Evolutionary conservation across 2,329 filamentous ascomycete genomes (phyloP).

Genomic region (Fonsecaea nubica): DNA sequence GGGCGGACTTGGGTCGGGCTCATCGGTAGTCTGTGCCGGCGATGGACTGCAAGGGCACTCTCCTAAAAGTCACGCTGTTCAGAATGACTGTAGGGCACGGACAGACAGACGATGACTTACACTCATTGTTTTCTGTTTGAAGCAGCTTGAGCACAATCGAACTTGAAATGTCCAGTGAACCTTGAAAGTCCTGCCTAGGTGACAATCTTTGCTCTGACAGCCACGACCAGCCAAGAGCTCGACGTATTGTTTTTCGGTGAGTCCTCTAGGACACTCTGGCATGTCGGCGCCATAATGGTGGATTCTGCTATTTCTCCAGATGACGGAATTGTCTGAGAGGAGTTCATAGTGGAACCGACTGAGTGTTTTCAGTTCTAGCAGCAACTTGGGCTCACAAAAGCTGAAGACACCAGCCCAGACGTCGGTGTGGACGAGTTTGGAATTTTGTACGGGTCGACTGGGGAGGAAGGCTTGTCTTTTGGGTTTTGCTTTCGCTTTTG

Average conservation of each 20-base stretch:
- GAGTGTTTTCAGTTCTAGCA: slow-evolving; percentile 36
- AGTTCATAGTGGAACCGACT: slow-evolving; percentile 32
- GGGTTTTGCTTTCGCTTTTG: not conserved
- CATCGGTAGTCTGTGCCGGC: slow-evolving; percentile 15
- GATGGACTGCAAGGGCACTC: slow-evolving; percentile 28
- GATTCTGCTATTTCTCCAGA: slow-evolving; percentile 37
- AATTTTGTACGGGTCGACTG: slow-evolving; percentile 16
- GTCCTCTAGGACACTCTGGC: slow-evolving; percentile 33
- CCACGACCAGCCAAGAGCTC: slow-evolving; percentile 38
- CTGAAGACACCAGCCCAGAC: slow-evolving; percentile 37
- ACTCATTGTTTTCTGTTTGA: slow-evolving; percentile 32
- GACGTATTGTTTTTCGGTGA: slow-evolving; percentile 39
- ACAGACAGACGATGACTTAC: slow-evolving; percentile 13
- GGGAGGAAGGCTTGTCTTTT: slow-evolving; percentile 16
- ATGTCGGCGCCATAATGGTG: slow-evolving; percentile 31
- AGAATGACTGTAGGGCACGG: not conserved
- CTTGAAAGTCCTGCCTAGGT: slow-evolving; percentile 28
- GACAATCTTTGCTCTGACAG: slow-evolving; percentile 37
- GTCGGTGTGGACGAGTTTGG: slow-evolving; percentile 29
- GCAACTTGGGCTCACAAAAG: slow-evolving; percentile 36
- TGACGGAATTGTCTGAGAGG: slow-evolving; percentile 29
- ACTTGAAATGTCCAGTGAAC: slow-evolving; percentile 39
- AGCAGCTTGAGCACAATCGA: slow-evolving; percentile 37
- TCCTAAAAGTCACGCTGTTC: slow-evolving; percentile 20
- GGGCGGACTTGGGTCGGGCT: slow-evolving; percentile 1